Percentiles rank a stretch among this genome's conserved stretches.
phyloP scores from a whole-genome alignment of 495 filamentous ascomycete species.

The Jackrogersella minutella region DNA sequence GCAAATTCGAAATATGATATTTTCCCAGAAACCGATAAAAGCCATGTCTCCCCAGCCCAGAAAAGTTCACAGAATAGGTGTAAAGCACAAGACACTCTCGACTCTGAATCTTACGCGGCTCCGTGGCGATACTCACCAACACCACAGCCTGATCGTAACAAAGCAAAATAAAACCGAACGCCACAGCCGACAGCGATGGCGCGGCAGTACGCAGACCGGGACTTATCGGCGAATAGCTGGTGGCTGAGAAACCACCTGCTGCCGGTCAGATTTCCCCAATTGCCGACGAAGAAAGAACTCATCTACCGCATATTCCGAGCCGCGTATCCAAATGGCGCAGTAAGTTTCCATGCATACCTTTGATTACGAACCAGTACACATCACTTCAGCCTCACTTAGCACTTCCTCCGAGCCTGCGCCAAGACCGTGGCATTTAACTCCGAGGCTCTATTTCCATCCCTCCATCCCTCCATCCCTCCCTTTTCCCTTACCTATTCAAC shows the following conservation, averaged over 20 bases:
- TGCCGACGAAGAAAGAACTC: slow-evolving; percentile 33
- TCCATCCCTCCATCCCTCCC: background rate
- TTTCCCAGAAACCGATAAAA: slow-evolving; percentile 9
- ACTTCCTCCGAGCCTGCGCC: background rate
- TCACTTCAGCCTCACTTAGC: slow-evolving; percentile 19
- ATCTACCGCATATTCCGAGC: slow-evolving; percentile 34
- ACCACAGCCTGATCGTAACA: background rate
- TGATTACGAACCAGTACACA: background rate
- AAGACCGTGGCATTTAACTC: background rate
- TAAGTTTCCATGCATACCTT: slow-evolving; percentile 25
- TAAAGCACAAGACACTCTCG: background rate
- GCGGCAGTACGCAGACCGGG: background rate
- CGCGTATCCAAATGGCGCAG: slow-evolving; percentile 37
- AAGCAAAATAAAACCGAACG: background rate
- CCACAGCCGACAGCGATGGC: slow-evolving; percentile 13
- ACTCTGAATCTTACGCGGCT: background rate
- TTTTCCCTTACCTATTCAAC: background rate
- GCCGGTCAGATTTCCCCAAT: slow-evolving; percentile 16
- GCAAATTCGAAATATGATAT: background rate
- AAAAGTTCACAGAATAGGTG: background rate
- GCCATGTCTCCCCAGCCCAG: background rate
- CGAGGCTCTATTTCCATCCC: background rate
- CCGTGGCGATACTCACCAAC: background rate
- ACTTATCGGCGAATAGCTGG: too few species aligned
- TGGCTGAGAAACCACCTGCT: slow-evolving; percentile 20